Conservation (phyloP, 768 basidiomycete genomes). For the Lactifluus rugatus region DNA sequence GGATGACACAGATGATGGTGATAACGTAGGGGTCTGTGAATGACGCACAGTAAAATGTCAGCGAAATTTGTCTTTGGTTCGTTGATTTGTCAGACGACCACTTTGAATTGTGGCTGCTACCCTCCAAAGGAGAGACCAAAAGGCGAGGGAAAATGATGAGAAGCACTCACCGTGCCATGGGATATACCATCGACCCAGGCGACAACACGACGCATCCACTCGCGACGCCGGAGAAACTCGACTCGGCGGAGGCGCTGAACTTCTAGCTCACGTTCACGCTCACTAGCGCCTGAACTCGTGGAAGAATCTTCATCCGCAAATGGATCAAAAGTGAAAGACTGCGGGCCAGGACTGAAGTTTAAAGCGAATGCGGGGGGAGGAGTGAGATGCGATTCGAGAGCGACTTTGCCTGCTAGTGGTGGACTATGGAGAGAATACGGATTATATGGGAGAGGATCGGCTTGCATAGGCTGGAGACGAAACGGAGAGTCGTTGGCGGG, state of each 20-base stretch:
- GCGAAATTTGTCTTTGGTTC: neutral
- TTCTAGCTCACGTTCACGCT: constrained; percentile 9
- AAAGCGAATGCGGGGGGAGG: neutral
- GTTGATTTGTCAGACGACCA: neutral
- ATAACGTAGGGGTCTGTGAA: constrained; percentile 8
- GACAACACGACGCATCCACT: constrained; percentile 20
- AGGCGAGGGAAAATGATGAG: no score
- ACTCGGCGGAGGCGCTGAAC: constrained; percentile 13
- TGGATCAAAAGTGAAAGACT: constrained; percentile 19
- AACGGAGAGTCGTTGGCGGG: neutral
- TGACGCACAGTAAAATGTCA: constrained; percentile 1
- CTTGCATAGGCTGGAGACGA: constrained; percentile 4
- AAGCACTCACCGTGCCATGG: constrained; percentile 9
- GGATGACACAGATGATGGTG: constrained; percentile 2
- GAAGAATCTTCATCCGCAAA: constrained; percentile 19
- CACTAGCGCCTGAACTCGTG: constrained; percentile 9
- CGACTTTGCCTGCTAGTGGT: neutral
- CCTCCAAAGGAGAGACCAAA: no score
- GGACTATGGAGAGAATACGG: neutral
- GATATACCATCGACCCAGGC: constrained; percentile 20
- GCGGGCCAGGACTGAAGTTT: neutral
- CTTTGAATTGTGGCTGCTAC: no score
- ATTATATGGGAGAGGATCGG: constrained; percentile 5
- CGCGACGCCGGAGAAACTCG: constrained; percentile 18
- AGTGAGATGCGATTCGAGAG: neutral